phyloP scores from a whole-genome alignment of 2,329 filamentous ascomycete genomes.

The Amphichorda felina region DNA sequence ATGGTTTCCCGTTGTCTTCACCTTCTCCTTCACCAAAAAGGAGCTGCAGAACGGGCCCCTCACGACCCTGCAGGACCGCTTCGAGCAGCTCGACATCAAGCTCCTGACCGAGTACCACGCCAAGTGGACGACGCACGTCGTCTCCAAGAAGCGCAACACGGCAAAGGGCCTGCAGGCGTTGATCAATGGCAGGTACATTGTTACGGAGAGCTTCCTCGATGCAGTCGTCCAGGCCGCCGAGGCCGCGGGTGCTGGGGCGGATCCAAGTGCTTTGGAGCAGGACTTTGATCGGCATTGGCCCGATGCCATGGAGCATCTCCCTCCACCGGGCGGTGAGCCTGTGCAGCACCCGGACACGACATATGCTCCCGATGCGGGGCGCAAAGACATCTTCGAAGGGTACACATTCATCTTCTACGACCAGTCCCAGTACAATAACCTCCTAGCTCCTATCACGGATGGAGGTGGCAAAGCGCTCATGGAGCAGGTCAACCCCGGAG shows the following conservation, averaged over 20 bases:
- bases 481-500: constrained; percentile 44
- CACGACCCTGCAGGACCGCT: constrained; percentile 44
- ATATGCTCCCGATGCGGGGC: constrained; percentile 56
- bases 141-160: constrained; percentile 83
- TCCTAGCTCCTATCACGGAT: constrained; percentile 63
- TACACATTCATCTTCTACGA: constrained; percentile 87
- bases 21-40: constrained; percentile 64
- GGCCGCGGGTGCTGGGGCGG: background rate
- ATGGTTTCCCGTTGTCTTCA: constrained; percentile 74
- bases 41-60: constrained; percentile 58
- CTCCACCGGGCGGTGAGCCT: constrained; percentile 65
- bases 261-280: constrained; percentile 51
- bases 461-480: constrained; percentile 75
- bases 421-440: constrained; percentile 58
- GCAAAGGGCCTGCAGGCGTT: constrained; percentile 78
- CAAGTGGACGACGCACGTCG: constrained; percentile 70
- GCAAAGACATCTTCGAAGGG: constrained; percentile 67
- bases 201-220: constrained; percentile 62
- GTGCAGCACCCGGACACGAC: constrained; percentile 53
- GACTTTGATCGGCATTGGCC: constrained; percentile 79
- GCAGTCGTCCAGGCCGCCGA: constrained; percentile 53
- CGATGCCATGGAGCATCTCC: constrained; percentile 57
- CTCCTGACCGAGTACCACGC: constrained; percentile 61
- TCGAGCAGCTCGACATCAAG: constrained; percentile 87
- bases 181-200: constrained; percentile 68